Base-by-base conservation (phyloP, 2,329 filamentous ascomycete genomes). In the Grosmannia huntii region DNA sequence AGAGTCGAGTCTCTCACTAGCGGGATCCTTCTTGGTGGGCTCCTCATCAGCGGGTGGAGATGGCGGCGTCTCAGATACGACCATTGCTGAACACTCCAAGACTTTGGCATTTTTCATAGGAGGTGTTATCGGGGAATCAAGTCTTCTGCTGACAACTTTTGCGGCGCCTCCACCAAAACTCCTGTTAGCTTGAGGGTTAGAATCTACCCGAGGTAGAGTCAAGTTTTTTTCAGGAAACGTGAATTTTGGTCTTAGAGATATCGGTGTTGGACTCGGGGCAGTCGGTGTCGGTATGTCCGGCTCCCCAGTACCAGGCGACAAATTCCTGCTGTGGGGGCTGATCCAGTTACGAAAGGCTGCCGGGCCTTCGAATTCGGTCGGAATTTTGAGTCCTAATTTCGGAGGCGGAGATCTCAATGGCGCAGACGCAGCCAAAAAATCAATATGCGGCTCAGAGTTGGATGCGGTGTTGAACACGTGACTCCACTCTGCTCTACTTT, bases 251-350 rank as follows among this genome's bases (percentile, higher is more conserved):
- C 70, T 64, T 16, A 67, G 5, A 0, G 66, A 59, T 25, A 64
- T 50, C 0, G 70, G 68, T 0, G 69, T 71, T 3, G 70, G 68
- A 19, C 68, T 71, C 0, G 70, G 69, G 2, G 66, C 68, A 0
- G 70, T 70, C 0, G 71, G 71, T 0, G 69, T 71, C 0, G 65
- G 65, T 3, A 72, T 54, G 1, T 60, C 60, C 1, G n/a, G 16
- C 16, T n/a, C 55, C 12, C 14, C n/a, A 14, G 14, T 33, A 4
- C 5, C 21, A 12, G 25, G 16, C 16, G 51, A 23, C 28, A 14
- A 5, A n/a, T n/a, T 27, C 4, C 4, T 19, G 27, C n/a, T 21
- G 5, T 21, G 21, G 2, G 25, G 53, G 36, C 21, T 46, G 5
- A 6, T 7, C 21, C 36, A 16, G 14, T 41, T 44, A 11, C 19